A percentile compares a stretch with the other conserved stretches of the same genome.
Conservation (phyloP, 768 basidiomycete genomes). For the Leccinum obscurum region DNA sequence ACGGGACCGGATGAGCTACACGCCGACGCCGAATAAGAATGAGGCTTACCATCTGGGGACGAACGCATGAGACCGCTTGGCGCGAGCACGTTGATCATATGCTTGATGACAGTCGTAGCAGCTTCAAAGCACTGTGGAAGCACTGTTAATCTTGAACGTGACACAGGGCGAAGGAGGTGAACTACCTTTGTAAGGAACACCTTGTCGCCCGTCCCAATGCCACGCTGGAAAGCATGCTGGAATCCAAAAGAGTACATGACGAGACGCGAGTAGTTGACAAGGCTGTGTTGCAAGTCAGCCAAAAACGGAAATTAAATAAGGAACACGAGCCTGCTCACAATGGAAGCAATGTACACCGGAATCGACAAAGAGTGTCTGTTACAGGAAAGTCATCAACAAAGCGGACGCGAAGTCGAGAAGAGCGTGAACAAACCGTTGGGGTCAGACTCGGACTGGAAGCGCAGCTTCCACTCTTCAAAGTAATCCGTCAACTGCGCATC, state of each 20-base stretch:
- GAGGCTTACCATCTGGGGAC: conserved; percentile 66
- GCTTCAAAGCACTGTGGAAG: conserved; percentile 57
- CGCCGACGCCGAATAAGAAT: neutral
- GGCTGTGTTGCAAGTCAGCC: conserved; percentile 40
- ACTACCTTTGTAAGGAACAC: conserved; percentile 67
- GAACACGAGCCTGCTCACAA: conserved; percentile 52
- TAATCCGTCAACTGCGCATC: conserved; percentile 58
- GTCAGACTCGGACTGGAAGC: conserved; percentile 62
- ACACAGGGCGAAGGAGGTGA: neutral
- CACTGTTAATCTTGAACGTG: neutral
- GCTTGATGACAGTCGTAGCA: conserved; percentile 64
- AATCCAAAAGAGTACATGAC: conserved; percentile 89
- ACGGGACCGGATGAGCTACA: neutral
- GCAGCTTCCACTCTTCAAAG: conserved; percentile 64
- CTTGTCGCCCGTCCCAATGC: conserved; percentile 59
- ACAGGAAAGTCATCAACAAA: neutral
- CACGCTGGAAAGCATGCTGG: conserved; percentile 76
- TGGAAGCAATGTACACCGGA: conserved; percentile 68
- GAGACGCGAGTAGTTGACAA: conserved; percentile 73
- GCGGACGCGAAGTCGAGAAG: neutral
- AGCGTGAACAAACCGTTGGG: conserved; percentile 43
- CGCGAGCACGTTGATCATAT: conserved; percentile 63
- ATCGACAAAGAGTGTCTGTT: conserved; percentile 55
- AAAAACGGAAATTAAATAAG: neutral
- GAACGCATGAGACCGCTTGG: conserved; percentile 77